These are phyloP conservation scores for Monilinia fructicola DNA, from an alignment of 2,329 filamentous ascomycete species.

Conservation along the genomic window DNA sequence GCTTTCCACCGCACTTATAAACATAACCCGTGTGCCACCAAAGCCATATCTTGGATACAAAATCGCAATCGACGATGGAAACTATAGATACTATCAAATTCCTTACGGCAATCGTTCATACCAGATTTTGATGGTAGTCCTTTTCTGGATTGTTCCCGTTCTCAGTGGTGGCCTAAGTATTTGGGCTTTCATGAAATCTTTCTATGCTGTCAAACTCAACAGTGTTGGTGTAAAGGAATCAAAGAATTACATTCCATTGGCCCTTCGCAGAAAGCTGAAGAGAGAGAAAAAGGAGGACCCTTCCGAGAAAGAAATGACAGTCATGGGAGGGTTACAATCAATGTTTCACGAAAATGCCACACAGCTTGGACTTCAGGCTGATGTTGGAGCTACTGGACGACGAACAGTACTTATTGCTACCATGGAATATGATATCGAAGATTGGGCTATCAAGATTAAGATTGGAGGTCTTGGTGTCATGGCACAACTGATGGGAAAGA, in stretches of 20 bases:
- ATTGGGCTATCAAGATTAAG: conserved; percentile 70
- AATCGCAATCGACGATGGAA: conserved; percentile 56
- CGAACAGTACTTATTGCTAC: conserved; percentile 66
- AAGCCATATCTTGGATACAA: conserved; percentile 56
- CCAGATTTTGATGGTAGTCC: conserved; percentile 55
- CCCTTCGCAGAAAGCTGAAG: conserved; percentile 42
- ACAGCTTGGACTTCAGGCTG: conserved; percentile 18
- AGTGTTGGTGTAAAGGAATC: conserved; percentile 55
- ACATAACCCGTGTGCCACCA: conserved; percentile 56
- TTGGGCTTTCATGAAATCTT: conserved; percentile 58
- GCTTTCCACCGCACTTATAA: conserved; percentile 55
- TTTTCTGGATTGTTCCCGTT: conserved; percentile 55
- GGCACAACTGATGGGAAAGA: conserved; percentile 64
- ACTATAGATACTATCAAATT: conserved; percentile 50
- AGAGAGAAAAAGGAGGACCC: conserved; percentile 25
- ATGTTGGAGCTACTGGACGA: conserved; percentile 10
- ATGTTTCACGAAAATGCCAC: conserved; percentile 21
- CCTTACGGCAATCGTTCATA: conserved; percentile 54
- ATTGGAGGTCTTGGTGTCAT: conserved; percentile 70
- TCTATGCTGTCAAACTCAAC: conserved; percentile 57
- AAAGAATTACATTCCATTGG: conserved; percentile 44
- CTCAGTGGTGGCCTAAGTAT: conserved; percentile 50
- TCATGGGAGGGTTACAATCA: conserved; percentile 21
- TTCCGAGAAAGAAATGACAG: conserved; percentile 27
- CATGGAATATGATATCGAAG: conserved; percentile 71